These are phyloP conservation scores for Kwoniella europaea DNA, from an alignment of 768 basidiomycete species.

Conservation along the genomic window DNA sequence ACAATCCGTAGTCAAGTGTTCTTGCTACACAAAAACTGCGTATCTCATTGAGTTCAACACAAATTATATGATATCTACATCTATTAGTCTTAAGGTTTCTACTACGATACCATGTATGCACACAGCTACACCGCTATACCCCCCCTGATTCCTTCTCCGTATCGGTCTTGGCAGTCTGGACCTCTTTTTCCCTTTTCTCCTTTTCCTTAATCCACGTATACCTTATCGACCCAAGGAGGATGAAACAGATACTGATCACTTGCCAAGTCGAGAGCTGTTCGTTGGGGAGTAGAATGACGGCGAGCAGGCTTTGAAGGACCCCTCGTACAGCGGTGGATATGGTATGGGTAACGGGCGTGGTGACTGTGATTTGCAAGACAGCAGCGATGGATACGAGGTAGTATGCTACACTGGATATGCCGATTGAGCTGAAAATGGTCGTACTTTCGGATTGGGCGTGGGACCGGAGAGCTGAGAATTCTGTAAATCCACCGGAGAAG, in stretches of 20 bases:
- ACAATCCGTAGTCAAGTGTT: not conserved
- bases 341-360: constrained; percentile 94
- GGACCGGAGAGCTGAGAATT: not conserved
- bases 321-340: constrained; percentile 31
- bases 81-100: not conserved
- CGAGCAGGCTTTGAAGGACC: constrained; percentile 6
- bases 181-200: constrained; percentile 17
- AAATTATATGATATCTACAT: not conserved
- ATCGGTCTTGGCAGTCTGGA: not conserved
- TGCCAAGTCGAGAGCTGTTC: not conserved
- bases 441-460: not conserved
- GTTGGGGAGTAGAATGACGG: constrained; percentile 12
- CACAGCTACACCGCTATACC: not conserved
- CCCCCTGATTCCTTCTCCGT: not conserved
- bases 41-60: not conserved
- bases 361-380: constrained; percentile 90
- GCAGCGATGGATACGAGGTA: constrained; percentile 95
- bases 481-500: constrained; percentile 6
- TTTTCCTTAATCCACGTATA: constrained; percentile 15
- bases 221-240: constrained; percentile 11
- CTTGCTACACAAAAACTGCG: not conserved
- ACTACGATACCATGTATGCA: not conserved
- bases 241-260: constrained; percentile 11
- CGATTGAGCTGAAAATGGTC: constrained; percentile 2
- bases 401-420: constrained; percentile 3